Conservation (phyloP, 1,139 yeast genomes). For the Diutina mesorugosa region DNA sequence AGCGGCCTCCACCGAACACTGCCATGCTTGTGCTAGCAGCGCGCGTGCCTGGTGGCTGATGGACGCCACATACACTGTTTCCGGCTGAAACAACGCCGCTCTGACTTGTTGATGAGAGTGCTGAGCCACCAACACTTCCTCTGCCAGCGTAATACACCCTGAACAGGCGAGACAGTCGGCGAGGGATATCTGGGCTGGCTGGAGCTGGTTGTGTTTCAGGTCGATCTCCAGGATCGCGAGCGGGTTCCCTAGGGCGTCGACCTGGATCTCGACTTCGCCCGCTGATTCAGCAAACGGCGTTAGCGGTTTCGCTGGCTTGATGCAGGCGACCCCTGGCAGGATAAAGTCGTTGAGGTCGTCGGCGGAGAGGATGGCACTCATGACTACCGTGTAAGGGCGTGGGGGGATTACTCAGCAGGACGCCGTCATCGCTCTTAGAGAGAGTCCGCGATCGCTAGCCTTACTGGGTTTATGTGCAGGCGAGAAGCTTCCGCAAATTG, state of each 20-base stretch:
- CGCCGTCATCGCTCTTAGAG: background rate
- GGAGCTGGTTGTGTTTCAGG: slow-evolving; percentile 35
- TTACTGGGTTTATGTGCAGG: background rate
- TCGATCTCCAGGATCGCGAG: slow-evolving; percentile 54
- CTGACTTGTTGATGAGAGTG: slow-evolving; percentile 78
- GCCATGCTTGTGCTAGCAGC: slow-evolving; percentile 63
- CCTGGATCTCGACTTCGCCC: slow-evolving; percentile 47
- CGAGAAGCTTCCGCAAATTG: no score
- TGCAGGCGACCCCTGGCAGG: slow-evolving; percentile 88
- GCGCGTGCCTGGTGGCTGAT: slow-evolving; percentile 81
- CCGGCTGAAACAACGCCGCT: slow-evolving; percentile 31
- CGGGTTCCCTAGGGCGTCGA: slow-evolving; percentile 54
- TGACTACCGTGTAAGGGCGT: slow-evolving; percentile 10
- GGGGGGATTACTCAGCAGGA: background rate
- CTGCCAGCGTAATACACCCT: slow-evolving; percentile 96
- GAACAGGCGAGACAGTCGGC: slow-evolving; percentile 95
- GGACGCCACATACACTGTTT: slow-evolving; percentile 52
- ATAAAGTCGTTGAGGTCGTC: slow-evolving; percentile 92
- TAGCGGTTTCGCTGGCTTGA: slow-evolving; percentile 50
- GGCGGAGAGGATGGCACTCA: slow-evolving; percentile 83
- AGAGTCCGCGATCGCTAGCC: background rate
- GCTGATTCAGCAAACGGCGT: slow-evolving; percentile 9
- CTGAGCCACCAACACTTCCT: slow-evolving; percentile 79
- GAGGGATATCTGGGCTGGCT: slow-evolving; percentile 79
- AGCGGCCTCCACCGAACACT: slow-evolving; percentile 35